Percentiles rank a stretch among this genome's conserved stretches.
phyloP scores from a whole-genome alignment of 768 basidiomycete genomes.

The Amanita fuliginea region DNA sequence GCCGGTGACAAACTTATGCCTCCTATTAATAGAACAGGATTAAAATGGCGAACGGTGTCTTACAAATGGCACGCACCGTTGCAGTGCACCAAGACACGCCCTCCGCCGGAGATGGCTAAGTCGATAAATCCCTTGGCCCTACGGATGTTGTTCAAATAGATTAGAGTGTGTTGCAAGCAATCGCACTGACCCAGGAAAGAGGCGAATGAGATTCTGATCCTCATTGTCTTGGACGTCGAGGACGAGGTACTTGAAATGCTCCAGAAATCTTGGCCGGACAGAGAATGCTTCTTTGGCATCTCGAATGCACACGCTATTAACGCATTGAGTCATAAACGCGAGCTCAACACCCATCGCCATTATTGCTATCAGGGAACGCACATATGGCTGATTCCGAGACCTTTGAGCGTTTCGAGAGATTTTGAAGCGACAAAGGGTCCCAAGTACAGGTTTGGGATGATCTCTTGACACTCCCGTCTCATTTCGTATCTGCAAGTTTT shows the following conservation, averaged over 20 bases:
- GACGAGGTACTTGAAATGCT: slow-evolving; percentile 65
- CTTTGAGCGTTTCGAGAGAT: slow-evolving; percentile 54
- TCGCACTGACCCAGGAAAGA: slow-evolving; percentile 68
- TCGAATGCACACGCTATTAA: slow-evolving; percentile 73
- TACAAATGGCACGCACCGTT: slow-evolving; percentile 44
- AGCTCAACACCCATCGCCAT: slow-evolving; percentile 3
- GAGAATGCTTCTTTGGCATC: slow-evolving; percentile 88
- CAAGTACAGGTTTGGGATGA: slow-evolving; percentile 69
- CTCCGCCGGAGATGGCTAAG: slow-evolving; percentile 46
- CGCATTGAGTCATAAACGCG: neutral
- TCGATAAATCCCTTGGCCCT: slow-evolving; percentile 77
- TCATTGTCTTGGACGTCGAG: slow-evolving; percentile 88
- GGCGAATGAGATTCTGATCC: slow-evolving; percentile 87
- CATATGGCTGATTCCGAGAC: slow-evolving; percentile 77
- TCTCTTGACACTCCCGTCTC: slow-evolving; percentile 92
- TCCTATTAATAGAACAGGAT: slow-evolving; percentile 29
- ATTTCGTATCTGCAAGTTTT: slow-evolving; percentile 67
- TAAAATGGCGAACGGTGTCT: neutral
- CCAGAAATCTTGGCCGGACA: slow-evolving; percentile 76
- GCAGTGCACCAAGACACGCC: slow-evolving; percentile 81
- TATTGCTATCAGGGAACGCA: slow-evolving; percentile 18
- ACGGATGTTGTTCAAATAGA: slow-evolving; percentile 1
- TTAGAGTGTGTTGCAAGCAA: neutral
- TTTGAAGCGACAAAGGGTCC: slow-evolving; percentile 89
- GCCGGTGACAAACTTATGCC: slow-evolving; percentile 83